These are phyloP conservation scores for Mucor lusitanicus DNA, from an alignment of 371 early-diverging fungal genomes.

Conservation along the genomic window DNA sequence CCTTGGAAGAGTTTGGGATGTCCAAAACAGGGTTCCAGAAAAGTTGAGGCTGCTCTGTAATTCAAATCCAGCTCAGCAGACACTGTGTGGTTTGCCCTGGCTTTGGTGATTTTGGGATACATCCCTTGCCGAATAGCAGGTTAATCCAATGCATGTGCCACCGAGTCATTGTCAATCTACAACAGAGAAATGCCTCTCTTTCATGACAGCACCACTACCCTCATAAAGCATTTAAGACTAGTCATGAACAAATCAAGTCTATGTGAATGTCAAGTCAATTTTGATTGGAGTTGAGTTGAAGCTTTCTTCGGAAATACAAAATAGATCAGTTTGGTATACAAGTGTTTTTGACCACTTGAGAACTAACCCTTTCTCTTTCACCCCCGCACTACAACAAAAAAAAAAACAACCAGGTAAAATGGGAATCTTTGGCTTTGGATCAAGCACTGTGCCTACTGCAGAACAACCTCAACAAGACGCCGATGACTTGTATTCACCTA, in stretches of 20 bases:
- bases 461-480: conserved; percentile 9
- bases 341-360: background rate
- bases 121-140: no score
- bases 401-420: conserved; percentile 9
- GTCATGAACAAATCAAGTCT: background rate
- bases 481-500: conserved; percentile 16
- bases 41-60: no score
- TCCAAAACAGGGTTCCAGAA: no score
- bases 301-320: background rate
- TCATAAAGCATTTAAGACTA: background rate
- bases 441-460: conserved; percentile 5
- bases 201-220: no score
- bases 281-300: background rate
- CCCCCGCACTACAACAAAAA: conserved; percentile 7
- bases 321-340: background rate
- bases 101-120: no score
- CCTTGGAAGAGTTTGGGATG: no score
- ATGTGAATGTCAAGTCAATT: background rate
- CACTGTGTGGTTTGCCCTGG: no score
- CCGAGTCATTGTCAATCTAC: no score
- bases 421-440: conserved; percentile 27
- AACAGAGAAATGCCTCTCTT: no score
- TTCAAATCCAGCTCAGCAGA: no score
- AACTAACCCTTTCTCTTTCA: background rate
- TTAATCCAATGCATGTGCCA: no score